Percentiles rank a stretch among this genome's conserved stretches.
phyloP scores from a whole-genome alignment of 805 yeast genomes.

The Saturnispora hagleri region DNA sequence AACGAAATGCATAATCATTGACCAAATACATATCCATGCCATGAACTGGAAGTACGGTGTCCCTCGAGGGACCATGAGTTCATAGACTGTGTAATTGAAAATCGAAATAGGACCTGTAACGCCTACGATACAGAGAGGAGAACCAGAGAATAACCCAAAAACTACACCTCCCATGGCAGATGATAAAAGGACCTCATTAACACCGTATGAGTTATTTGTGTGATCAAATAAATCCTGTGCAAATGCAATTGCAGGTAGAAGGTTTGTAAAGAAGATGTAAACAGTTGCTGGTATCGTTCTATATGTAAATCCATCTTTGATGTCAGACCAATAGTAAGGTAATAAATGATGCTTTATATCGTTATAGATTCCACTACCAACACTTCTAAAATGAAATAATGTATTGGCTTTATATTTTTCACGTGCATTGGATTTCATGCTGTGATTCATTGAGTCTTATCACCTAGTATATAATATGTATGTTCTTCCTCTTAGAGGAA shows the following conservation, averaged over 20 bases:
- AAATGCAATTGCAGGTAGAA: constrained; percentile 90
- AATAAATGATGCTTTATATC: constrained; percentile 41
- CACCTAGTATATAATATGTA: background rate
- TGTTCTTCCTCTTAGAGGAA: background rate
- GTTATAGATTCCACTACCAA: constrained; percentile 42
- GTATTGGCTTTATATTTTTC: constrained; percentile 12
- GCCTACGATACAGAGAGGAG: constrained; percentile 91
- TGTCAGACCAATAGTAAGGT: constrained; percentile 70
- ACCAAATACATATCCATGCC: constrained; percentile 95
- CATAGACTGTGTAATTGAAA: constrained; percentile 84
- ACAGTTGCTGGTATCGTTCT: constrained; percentile 79
- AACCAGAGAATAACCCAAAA: constrained; percentile 81
- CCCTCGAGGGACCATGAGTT: constrained; percentile 47
- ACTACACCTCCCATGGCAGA: constrained; percentile 85
- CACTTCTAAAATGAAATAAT: constrained; percentile 17
- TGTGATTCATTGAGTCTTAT: background rate
- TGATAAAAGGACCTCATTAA: constrained; percentile 77
- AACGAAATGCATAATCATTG: constrained; percentile 68
- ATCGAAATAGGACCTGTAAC: constrained; percentile 95
- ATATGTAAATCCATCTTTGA: constrained; percentile 76
- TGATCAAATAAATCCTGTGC: constrained; percentile 96
- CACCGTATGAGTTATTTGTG: constrained; percentile 79
- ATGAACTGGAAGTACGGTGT: constrained; percentile 73
- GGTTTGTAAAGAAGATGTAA: constrained; percentile 80
- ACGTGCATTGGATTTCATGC: background rate